Evolutionary conservation across 2,329 filamentous ascomycete species (phyloP), one percentile per base, ranked within the genome.

Genomic region (Penicillium capsulatum): DNA sequence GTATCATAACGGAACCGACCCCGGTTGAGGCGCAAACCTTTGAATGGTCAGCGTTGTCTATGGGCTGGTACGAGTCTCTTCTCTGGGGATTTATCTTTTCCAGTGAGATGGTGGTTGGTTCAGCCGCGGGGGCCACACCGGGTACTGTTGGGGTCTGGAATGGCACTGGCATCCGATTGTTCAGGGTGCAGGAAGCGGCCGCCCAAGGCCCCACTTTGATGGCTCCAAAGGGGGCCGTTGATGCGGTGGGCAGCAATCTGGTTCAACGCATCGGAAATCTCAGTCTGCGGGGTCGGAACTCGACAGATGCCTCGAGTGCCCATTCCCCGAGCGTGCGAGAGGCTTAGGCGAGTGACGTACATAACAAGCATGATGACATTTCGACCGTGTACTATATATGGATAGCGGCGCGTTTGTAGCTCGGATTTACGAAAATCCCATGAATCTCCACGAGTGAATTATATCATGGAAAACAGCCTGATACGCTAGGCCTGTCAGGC

Each of bases 31-130:
- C 92, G 11, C 90, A 96, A 59, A 83, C 87, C 10, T 97, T 97
- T 57, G 88, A 95, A 67, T 97, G 91, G 91, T 91, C 89, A 3
- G 83, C 86, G 0, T 72, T 95, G 22, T 85, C 87, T 0, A 74
- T 97, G 35, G 91, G 90, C 34, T 97, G 92, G 92, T 96, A 97
- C 63, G 88, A 96, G 65, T 91, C 87, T 4, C 73, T 97, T 9
- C 74, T 98, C 7, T 98, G 92, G 92, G 83, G 88, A 11, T 86
- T 96, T 54, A 81, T 96, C 37, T 97, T 96, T 62, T 82, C 85
- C 17, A 83, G 82, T 55, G 92, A 98, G 68, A 87, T 95, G 81
- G 81, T 89, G 42, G 67, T 69, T 9, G 67, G 65, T 3, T 62
- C 66, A 4, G 62, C 64, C 20, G 58, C 62, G 14, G 67, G 66